Conservation (phyloP, 177 flowering plant genomes). For the Tripterygium wilfordii region DNA sequence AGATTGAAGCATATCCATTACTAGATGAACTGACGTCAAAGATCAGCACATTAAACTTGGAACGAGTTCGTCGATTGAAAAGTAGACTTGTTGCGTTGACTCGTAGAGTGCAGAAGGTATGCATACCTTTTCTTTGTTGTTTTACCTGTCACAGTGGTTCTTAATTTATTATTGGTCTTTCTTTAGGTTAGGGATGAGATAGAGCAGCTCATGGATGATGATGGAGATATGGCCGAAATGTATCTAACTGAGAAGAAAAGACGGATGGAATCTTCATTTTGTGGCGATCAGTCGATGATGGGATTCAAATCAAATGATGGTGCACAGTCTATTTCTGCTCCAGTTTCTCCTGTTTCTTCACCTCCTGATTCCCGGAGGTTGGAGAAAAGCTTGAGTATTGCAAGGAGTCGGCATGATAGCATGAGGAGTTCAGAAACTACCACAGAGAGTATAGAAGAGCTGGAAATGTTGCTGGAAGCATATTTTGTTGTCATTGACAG, state of each 20-base stretch:
- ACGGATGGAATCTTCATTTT: constrained; percentile 52
- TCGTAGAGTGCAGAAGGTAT: constrained; percentile 57
- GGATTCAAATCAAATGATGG: constrained; percentile 51
- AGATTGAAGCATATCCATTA: constrained; percentile 61
- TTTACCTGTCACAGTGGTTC: background rate
- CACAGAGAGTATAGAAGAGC: constrained; percentile 61
- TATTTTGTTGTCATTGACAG: constrained; percentile 82
- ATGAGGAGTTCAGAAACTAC: constrained; percentile 56
- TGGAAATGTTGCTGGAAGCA: constrained; percentile 82
- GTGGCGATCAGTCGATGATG: constrained; percentile 60
- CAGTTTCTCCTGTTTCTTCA: constrained; percentile 81
- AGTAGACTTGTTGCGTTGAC: constrained; percentile 50
- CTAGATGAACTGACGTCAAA: constrained; percentile 56
- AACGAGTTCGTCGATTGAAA: constrained; percentile 54
- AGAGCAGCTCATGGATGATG: constrained; percentile 90
- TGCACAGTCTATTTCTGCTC: constrained; percentile 56
- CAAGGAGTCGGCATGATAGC: constrained; percentile 79
- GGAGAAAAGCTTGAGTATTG: constrained; percentile 63
- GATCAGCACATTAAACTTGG: constrained; percentile 58
- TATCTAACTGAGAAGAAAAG: constrained; percentile 78
- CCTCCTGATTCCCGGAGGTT: constrained; percentile 56
- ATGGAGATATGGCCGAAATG: constrained; percentile 93
- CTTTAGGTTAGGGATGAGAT: constrained; percentile 83
- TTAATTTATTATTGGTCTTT: background rate
- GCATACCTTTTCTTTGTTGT: background rate